These are phyloP conservation scores for Prunus armeniaca DNA, from an alignment of 306 rosid species.

Conservation along the genomic window DNA sequence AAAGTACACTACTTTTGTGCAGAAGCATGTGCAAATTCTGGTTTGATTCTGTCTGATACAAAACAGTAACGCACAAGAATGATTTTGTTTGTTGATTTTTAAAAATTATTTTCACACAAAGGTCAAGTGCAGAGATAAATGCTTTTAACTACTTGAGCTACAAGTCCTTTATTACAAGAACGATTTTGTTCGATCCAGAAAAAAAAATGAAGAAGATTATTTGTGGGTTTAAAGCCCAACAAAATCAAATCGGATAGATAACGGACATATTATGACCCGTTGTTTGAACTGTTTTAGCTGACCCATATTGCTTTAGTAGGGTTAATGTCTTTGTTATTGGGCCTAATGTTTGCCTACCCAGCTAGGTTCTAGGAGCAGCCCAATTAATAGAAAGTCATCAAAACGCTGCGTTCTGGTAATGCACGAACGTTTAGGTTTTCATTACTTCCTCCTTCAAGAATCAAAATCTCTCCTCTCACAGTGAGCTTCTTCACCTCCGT, in stretches of 20 bases:
- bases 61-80: background rate
- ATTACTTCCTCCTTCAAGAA: background rate
- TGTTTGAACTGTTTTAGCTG: no score
- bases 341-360: background rate
- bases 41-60: no score
- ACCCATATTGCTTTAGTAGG: no score
- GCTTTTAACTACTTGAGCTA: no score
- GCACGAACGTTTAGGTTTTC: constrained; percentile 12
- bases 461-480: background rate
- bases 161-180: no score
- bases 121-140: no score
- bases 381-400: background rate
- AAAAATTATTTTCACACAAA: no score
- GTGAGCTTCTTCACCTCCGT: background rate
- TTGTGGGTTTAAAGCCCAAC: background rate
- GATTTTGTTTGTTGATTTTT: no score
- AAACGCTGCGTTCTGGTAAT: background rate
- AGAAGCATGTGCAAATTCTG: no score
- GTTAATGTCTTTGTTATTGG: background rate
- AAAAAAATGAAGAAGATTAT: no score
- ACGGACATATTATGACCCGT: no score
- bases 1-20: no score
- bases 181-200: background rate
- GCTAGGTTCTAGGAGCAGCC: background rate
- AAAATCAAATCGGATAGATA: background rate